Evolutionary conservation across 2,329 filamentous ascomycete species (phyloP).

Genomic region (Furcasterigmium furcatum): DNA sequence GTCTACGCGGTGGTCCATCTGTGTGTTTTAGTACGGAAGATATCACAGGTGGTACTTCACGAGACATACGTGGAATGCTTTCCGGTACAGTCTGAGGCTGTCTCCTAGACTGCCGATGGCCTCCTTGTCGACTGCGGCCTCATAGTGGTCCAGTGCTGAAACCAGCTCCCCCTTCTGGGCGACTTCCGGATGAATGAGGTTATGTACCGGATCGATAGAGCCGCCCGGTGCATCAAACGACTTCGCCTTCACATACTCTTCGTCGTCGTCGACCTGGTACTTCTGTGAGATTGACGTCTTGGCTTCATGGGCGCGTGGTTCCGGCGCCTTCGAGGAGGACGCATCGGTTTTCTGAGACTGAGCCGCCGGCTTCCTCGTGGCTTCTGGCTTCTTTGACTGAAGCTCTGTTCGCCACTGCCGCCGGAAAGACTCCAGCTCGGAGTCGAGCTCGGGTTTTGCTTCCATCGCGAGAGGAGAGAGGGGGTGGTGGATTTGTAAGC

Average conservation of each 20-base stretch:
- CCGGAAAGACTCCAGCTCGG: constrained; percentile 83
- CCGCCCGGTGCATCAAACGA: constrained; percentile 25
- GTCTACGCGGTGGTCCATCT: constrained; percentile 85
- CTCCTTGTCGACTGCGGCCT: constrained; percentile 87
- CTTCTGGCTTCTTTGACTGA: constrained; percentile 30
- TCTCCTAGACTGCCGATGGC: constrained; percentile 81
- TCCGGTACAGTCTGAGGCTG: constrained; percentile 82
- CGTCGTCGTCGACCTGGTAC: constrained; percentile 26
- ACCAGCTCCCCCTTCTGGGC: constrained; percentile 46
- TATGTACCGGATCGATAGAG: background rate
- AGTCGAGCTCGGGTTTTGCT: constrained; percentile 39
- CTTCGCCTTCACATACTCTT: constrained; percentile 26
- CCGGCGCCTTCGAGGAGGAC: constrained; percentile 12
- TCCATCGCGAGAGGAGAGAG: constrained; percentile 3
- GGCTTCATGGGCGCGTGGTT: constrained; percentile 16
- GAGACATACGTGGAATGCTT: constrained; percentile 72
- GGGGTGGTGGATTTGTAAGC: background rate
- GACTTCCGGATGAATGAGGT: constrained; percentile 10
- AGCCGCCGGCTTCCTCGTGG: background rate
- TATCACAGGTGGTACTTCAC: background rate
- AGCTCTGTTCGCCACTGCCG: constrained; percentile 85
- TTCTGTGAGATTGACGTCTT: constrained; percentile 3
- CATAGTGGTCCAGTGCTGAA: constrained; percentile 89
- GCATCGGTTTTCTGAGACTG: constrained; percentile 20
- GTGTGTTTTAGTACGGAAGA: constrained; percentile 1